phyloP scores from a whole-genome alignment of 1,139 yeast species.

The Taphrina communis region DNA sequence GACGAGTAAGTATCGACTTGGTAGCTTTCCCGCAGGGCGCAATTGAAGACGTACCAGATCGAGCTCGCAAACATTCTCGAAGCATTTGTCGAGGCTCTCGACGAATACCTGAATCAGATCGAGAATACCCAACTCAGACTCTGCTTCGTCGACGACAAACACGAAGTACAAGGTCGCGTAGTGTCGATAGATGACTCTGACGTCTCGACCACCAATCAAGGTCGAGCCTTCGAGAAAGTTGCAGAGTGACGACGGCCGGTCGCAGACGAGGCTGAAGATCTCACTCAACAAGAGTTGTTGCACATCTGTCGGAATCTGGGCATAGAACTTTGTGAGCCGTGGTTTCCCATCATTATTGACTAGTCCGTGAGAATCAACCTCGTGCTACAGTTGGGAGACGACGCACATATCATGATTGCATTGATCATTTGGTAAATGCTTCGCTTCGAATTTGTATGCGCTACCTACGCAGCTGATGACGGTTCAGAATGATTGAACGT shows the following conservation, averaged over 20 bases:
- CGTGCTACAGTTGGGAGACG: not conserved
- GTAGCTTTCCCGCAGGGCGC: too few relatives aligned
- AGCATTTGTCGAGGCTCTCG: conserved; percentile 89
- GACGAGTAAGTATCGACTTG: not conserved
- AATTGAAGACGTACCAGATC: conserved; percentile 76
- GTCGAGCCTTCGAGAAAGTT: conserved; percentile 62
- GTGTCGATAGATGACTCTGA: conserved; percentile 89
- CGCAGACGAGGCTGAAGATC: conserved; percentile 71
- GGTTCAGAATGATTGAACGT: too few relatives aligned
- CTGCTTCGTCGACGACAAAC: conserved; percentile 93
- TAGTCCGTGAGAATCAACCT: conserved; percentile 47
- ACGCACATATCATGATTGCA: conserved; percentile 83
- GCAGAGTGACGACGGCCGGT: conserved; percentile 73
- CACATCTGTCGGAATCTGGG: conserved; percentile 77
- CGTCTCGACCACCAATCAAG: conserved; percentile 71
- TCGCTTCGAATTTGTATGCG: too few relatives aligned
- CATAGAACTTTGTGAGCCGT: conserved; percentile 85
- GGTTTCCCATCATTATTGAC: conserved; percentile 95
- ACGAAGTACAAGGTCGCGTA: conserved; percentile 95
- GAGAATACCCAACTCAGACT: conserved; percentile 87
- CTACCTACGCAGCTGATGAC: too few relatives aligned
- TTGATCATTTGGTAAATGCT: conserved; percentile 67
- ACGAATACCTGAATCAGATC: conserved; percentile 97
- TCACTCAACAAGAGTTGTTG: conserved; percentile 76
- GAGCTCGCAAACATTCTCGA: conserved; percentile 90